These are phyloP conservation scores for Bertia moriformis DNA, from an alignment of 2,329 filamentous ascomycete species.

Conservation along the genomic window DNA sequence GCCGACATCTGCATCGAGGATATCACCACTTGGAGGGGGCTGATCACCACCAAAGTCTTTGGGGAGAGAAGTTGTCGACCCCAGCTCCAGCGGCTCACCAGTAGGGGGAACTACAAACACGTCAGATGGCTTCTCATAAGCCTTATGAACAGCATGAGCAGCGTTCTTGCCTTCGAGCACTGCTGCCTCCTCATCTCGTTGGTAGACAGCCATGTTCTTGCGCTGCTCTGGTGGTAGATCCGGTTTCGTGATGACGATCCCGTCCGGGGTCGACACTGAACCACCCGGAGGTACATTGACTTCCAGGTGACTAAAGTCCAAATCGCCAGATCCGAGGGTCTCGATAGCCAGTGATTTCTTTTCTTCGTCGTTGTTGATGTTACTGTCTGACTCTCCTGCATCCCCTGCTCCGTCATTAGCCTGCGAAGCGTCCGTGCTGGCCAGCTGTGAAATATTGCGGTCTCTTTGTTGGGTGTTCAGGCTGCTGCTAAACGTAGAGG, in stretches of 20 bases:
- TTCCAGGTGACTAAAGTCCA: not conserved
- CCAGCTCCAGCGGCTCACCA: not conserved
- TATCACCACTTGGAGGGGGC: not conserved
- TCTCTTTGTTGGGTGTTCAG: not conserved
- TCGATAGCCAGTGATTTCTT: not conserved
- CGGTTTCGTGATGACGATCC: not conserved
- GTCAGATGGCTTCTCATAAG: not conserved
- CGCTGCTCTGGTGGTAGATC: not conserved
- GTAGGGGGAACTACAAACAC: not conserved
- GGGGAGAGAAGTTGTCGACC: not conserved
- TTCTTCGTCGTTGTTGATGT: not conserved
- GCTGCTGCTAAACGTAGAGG: not conserved
- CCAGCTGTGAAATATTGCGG: not conserved
- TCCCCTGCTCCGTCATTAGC: not conserved
- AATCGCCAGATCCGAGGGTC: not conserved
- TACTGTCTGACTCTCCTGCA: not conserved
- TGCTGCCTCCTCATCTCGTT: not conserved
- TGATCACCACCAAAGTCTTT: not conserved
- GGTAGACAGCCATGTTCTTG: not conserved
- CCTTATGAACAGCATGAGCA: not conserved
- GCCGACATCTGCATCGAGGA: constrained; percentile 6
- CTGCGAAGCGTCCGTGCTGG: not conserved
- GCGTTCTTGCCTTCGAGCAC: not conserved
- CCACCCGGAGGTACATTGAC: not conserved
- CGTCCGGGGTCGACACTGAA: not conserved